Evolutionary conservation across 805 yeast genomes (phyloP), one percentile per base, ranked within the genome.

Genomic region (Huiozyma sinensis): DNA sequence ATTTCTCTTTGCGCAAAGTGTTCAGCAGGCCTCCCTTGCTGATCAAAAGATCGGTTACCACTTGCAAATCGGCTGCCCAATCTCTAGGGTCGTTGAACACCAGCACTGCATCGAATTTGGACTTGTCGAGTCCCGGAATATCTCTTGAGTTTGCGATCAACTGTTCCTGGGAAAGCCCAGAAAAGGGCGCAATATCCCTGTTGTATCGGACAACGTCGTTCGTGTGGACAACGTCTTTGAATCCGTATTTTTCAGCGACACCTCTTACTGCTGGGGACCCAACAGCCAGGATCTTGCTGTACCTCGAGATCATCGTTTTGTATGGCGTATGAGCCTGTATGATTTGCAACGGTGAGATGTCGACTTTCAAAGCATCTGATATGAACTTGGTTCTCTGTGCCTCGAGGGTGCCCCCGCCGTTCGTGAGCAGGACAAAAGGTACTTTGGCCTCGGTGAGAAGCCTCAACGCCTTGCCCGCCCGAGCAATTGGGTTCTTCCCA

Each of bases 1-100:
- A 38, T 27, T 50, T 47, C 4, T 50, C 39, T 12, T 56, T 45
- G 44, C 85, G 66, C 35, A 65, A 54, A 0, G 94, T 85, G 28
- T 90, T 90, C 17, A 82, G 53, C 38, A 61, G 50, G 0, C 95
- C 95, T 39, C 61, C 53, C 6, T 77, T 68, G 7, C 88, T 78
- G 48, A 77, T 76, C 43, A 88, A 66, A 33, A 84, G 55, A 54
- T 88, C 97, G 42, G 75, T 59, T 3, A 86, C 76, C 12, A 89
- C 72, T 65, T 88, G 97, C 7, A 81, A 55, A 60, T 88, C 97
- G 1, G 89, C 75, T 1, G 85, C 88, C 80, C 87, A 73, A 59
- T 88, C 96, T 47, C 95, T 69, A 4, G 96, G 88, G 61, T 89
- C 97, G 56, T 83, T 83, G 63, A 88, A 87, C 28, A 88, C 87